These are phyloP conservation scores for Echinosophora koreensis DNA, from an alignment of 306 rosid species.

Conservation along the genomic window DNA sequence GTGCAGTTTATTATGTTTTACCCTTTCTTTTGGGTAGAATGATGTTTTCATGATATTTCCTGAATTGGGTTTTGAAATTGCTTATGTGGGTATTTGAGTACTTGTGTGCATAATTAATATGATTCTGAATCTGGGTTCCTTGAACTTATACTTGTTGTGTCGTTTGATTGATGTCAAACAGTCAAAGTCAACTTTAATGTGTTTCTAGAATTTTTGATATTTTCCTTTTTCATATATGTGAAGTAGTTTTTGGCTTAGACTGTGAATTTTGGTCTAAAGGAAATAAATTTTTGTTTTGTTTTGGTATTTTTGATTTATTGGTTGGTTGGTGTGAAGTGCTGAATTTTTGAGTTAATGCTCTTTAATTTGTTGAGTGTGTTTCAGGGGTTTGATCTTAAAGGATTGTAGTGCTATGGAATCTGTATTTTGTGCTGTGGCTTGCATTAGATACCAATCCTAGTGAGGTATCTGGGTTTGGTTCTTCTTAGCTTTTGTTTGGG, in stretches of 20 bases:
- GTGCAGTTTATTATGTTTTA: background rate
- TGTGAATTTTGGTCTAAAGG: conserved; percentile 29
- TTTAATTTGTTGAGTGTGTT: conserved; percentile 31
- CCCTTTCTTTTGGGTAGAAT: conserved; percentile 12
- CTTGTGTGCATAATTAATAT: conserved; percentile 28
- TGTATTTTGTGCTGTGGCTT: conserved; percentile 23
- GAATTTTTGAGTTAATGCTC: conserved; percentile 39
- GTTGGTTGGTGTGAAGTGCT: conserved; percentile 30
- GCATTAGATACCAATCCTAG: conserved; percentile 35
- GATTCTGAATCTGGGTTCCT: conserved; percentile 44
- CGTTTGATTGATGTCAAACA: conserved; percentile 6
- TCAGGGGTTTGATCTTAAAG: conserved; percentile 43
- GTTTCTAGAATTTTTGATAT: conserved; percentile 21
- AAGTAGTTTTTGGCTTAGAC: background rate
- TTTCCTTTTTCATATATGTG: background rate
- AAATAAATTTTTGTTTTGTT: background rate
- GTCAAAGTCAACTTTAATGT: conserved; percentile 20
- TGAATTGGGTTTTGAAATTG: conserved; percentile 15
- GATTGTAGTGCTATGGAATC: conserved; percentile 40
- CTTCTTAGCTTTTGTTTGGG: conserved; percentile 33
- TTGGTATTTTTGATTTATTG: background rate
- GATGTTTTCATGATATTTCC: conserved; percentile 30
- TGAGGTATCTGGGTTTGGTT: conserved; percentile 37
- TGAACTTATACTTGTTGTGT: conserved; percentile 36
- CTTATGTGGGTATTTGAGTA: conserved; percentile 24